Base-by-base conservation (phyloP, 2,329 filamentous ascomycete genomes). In the Paecilomyces variotii region DNA sequence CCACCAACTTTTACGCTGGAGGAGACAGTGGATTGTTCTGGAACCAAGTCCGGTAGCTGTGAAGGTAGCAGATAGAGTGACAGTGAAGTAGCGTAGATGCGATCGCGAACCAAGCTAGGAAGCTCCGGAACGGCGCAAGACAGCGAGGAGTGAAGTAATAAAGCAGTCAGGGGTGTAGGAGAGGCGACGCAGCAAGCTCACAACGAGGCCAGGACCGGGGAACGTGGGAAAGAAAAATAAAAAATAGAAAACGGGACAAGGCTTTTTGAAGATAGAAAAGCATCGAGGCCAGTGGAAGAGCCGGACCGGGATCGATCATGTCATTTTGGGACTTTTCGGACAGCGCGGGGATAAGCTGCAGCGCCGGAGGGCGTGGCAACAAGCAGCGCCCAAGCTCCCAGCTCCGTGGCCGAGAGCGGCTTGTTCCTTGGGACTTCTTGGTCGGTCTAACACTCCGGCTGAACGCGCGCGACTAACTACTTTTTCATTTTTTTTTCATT, bases 321-420 rank as follows among this genome's bases (percentile, higher is more conserved):
- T 45, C 39, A 45, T 14, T 24, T 19, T n/a, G 35, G 39, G 39
- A 24, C 19, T 52, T 32, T 14, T 65, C 64, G 67, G 67, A 65
- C 50, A 57, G 53, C 63, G 63, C 67, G 69, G 69, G 66, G 65
- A 70, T 71, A 69, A 66, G 57, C 58, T 57, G 59, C 55, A 62
- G 55, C 56, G 60, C 65, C 62, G 61, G 63, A 59, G 62, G 64
- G 66, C 68, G 68, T 70, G 68, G 68, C 63, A 69, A 65, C 57
- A 69, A 65, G 39, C 10, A 9, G 45, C 10, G 4, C 19, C 45
- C 45, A 50, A 52, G 25, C 50, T 28, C 27, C 50, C 50, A 52
- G 50, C 50, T 52, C 50, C 50, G 50, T 52, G 50, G 50, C 50
- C 50, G 50, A 27, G 49, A 27, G 50, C 50, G 50, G 50, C 7